These are phyloP conservation scores for Linanthus parryae DNA, from an alignment of 148 eudicot species.

Conservation along the genomic window DNA sequence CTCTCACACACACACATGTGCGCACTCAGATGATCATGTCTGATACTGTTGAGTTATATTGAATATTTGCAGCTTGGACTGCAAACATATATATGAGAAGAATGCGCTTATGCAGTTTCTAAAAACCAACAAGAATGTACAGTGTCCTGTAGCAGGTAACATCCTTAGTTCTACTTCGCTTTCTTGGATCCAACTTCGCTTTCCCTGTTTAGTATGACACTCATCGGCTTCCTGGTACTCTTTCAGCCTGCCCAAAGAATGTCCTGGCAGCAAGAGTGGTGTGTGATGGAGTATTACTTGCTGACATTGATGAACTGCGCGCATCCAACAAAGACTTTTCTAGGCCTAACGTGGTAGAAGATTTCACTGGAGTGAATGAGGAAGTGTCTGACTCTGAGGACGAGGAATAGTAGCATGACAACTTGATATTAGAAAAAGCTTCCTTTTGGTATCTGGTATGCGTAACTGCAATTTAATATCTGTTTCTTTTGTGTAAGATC, in stretches of 20 bases:
- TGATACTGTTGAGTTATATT: neutral
- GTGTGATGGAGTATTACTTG: constrained; percentile 56
- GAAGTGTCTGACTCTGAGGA: too few species aligned
- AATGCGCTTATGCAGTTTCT: constrained; percentile 40
- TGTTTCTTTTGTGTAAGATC: too few species aligned
- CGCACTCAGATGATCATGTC: neutral
- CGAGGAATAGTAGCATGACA: too few species aligned
- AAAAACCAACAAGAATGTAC: constrained; percentile 21
- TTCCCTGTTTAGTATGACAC: neutral
- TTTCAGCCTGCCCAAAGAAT: constrained; percentile 67
- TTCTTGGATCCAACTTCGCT: neutral
- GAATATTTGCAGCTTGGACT: constrained; percentile 50
- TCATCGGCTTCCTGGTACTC: constrained; percentile 6
- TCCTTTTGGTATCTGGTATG: too few species aligned
- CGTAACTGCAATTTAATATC: too few species aligned
- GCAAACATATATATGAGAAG: constrained; percentile 88
- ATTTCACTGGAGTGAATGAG: constrained; percentile 59
- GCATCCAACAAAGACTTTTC: constrained; percentile 35
- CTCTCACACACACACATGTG: neutral
- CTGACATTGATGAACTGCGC: constrained; percentile 73
- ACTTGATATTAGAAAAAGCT: too few species aligned
- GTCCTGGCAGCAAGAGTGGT: constrained; percentile 38
- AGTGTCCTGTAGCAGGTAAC: constrained; percentile 78
- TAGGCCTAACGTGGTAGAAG: constrained; percentile 44
- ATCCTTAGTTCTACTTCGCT: neutral